These are phyloP conservation scores for Gloeostereum incarnatum DNA, from an alignment of 768 basidiomycete genomes.

Conservation along the genomic window DNA sequence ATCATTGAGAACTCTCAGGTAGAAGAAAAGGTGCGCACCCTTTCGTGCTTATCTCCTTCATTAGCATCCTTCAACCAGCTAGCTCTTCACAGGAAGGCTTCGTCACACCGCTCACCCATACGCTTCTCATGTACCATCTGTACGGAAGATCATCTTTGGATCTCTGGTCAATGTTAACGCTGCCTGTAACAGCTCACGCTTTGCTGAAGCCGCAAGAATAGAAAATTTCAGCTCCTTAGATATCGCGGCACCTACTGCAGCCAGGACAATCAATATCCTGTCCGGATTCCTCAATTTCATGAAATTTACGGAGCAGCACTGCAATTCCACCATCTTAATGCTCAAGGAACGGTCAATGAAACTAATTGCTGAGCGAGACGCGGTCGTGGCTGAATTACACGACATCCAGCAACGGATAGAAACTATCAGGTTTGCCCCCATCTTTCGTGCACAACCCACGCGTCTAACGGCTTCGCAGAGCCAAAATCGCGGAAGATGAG, in stretches of 20 bases:
- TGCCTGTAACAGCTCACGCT: conserved; percentile 39
- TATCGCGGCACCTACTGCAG: conserved; percentile 59
- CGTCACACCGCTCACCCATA: conserved; percentile 44
- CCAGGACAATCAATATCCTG: conserved; percentile 66
- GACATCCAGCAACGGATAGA: conserved; percentile 44
- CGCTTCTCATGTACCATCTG: conserved; percentile 66
- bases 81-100: conserved; percentile 51
- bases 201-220: conserved; percentile 65
- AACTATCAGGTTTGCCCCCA: conserved; percentile 41
- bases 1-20: conserved; percentile 41
- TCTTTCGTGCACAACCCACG: background rate
- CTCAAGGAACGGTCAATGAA: conserved; percentile 51
- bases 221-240: conserved; percentile 75
- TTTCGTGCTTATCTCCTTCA: background rate
- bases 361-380: conserved; percentile 54
- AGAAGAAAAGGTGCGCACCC: conserved; percentile 40
- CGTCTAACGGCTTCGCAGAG: conserved; percentile 23
- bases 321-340: conserved; percentile 48
- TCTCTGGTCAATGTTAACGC: background rate
- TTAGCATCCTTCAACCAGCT: too few species aligned
- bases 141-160: conserved; percentile 18
- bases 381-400: conserved; percentile 35
- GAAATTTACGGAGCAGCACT: conserved; percentile 75
- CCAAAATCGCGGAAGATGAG: conserved; percentile 59
- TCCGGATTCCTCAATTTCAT: conserved; percentile 92